Evolutionary conservation across 495 filamentous ascomycete genomes (phyloP), one percentile per base, ranked within the genome.

Genomic region (Sporormia fimetaria): DNA sequence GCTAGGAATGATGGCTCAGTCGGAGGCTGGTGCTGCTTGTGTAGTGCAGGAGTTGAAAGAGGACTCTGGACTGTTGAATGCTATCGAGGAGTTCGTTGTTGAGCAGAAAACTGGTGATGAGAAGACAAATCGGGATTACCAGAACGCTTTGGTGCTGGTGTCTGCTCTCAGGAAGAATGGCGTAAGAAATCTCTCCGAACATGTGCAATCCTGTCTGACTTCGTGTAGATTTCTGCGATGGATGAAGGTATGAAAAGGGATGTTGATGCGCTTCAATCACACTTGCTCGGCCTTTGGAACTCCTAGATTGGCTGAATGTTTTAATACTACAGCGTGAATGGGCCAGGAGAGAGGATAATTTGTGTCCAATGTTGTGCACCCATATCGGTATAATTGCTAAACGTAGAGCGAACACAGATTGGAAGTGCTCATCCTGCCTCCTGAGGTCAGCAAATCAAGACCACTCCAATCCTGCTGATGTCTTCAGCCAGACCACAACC

Each of bases 61-160:
- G 1, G 47, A 51, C 40, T 14, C 14, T 5, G 47, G 32, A 1
- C 12, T 55, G 17, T 21, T 55, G 10, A 27, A 38, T 7, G 37
- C 49, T 6, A 27, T 52, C 11, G 47, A 40, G 27, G 49, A 52
- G 32, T 47, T 52, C 35, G 31, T 21, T 7, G 12, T 21, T 25
- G 28, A 37, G 17, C 34, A 45, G 18, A 46, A 46, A 24, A 21
- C 38, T 18, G 47, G 15, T 17, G 37, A 15, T 6, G 21, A n/a
- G 23, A 21, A 16, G 9, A n/a, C 29, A 21, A 33, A 31, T 16
- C 25, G 46, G 3, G 47, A 55, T 25, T 29, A 36, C 16, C 42
- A 51, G 34, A 55, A 55, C 37, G 47, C 46, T 4, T 15, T 55
- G 4, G 47, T 55, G 11, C 27, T 55, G 1, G 10, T 55, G 15